phyloP scores from a whole-genome alignment of 129 eudicot genomes.

The Lactuca saligna region DNA sequence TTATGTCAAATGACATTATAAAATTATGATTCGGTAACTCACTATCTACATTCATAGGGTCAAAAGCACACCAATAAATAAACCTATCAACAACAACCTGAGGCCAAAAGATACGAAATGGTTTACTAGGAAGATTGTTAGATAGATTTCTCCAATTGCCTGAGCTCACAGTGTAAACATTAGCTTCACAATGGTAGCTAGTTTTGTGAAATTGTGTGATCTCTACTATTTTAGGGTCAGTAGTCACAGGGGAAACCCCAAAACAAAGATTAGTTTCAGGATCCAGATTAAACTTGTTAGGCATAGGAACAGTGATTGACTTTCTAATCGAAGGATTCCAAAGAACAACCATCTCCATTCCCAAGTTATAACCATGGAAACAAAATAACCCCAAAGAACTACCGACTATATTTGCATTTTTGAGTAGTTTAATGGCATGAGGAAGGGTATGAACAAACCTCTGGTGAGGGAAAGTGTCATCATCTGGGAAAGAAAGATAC shows the following conservation, averaged over 20 bases:
- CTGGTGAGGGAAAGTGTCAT: not conserved
- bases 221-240: constrained; percentile 2
- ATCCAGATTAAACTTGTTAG: not conserved
- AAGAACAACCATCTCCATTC: not conserved
- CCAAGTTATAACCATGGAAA: not conserved
- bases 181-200: not conserved
- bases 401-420: not conserved
- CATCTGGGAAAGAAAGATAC: not conserved
- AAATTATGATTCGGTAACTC: too few relatives aligned
- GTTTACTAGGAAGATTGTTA: too few relatives aligned
- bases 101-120: not conserved
- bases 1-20: too few relatives aligned
- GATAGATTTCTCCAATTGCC: too few relatives aligned
- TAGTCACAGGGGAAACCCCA: not conserved
- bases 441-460: not conserved
- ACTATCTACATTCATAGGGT: not conserved
- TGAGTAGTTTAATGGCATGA: not conserved
- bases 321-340: not conserved
- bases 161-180: too few relatives aligned
- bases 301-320: not conserved
- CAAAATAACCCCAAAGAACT: not conserved
- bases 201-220: not conserved
- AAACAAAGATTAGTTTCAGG: not conserved
- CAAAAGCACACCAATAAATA: not conserved
- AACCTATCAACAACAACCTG: not conserved